Evolutionary conservation across 768 basidiomycete species (phyloP).

Genomic region (Ramaria sp.): DNA sequence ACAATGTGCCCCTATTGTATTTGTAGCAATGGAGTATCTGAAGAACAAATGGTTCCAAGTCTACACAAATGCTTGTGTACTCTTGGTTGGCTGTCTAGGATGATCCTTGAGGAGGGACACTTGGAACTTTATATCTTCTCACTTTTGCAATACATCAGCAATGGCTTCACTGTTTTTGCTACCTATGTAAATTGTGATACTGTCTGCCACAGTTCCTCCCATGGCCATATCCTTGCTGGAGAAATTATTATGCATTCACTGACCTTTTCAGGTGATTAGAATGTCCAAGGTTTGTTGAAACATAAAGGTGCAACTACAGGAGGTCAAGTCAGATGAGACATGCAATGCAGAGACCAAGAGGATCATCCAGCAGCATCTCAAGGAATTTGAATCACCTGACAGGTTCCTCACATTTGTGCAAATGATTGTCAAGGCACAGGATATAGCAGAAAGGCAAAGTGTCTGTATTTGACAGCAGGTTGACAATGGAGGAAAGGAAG

Average conservation of each 20-base stretch:
- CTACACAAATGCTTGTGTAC: not conserved
- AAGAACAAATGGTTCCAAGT: not conserved
- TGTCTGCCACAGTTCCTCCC: not conserved
- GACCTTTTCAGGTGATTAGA: not conserved
- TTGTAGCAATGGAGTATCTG: not conserved
- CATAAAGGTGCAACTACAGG: not conserved
- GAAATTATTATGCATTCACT: not conserved
- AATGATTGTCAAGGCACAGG: not conserved
- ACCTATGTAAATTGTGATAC: not conserved
- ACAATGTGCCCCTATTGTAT: not conserved
- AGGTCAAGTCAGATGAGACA: not conserved
- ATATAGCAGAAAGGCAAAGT: not conserved
- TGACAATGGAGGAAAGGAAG: not conserved
- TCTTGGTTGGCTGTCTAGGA: not conserved
- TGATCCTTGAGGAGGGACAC: constrained; percentile 1
- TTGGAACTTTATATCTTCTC: not conserved
- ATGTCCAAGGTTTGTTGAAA: not conserved
- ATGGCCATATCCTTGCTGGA: not conserved
- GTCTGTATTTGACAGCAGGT: not conserved
- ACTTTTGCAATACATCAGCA: not conserved
- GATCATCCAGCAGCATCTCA: not conserved
- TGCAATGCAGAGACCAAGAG: not conserved
- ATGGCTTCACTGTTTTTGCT: not conserved
- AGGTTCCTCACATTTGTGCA: not conserved
- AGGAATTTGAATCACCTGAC: not conserved